These are phyloP conservation scores for Talaromyces sp. DNA, from an alignment of 2,329 filamentous ascomycete genomes.

Conservation along the genomic window DNA sequence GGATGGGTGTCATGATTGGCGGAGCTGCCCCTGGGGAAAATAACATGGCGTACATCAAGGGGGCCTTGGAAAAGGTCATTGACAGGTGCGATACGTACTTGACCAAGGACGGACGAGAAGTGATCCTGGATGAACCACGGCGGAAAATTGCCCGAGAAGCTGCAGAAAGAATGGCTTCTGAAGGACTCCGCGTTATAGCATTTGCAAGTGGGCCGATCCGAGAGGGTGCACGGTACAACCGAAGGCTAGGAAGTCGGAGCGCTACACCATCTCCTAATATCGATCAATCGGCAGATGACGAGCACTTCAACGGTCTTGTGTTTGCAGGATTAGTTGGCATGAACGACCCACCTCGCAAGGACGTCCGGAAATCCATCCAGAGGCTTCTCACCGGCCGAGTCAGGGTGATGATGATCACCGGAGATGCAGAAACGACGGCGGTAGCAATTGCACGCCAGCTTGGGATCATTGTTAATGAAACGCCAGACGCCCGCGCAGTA, in stretches of 20 bases:
- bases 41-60: conserved; percentile 92
- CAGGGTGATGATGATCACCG: conserved; percentile 98
- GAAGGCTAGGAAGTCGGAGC: conserved; percentile 49
- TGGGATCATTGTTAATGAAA: conserved; percentile 75
- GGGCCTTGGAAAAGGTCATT: conserved; percentile 81
- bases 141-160: conserved; percentile 71
- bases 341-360: conserved; percentile 90
- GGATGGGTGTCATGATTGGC: conserved; percentile 94
- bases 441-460: conserved; percentile 89
- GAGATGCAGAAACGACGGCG: conserved; percentile 90
- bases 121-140: conserved; percentile 72
- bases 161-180: conserved; percentile 78
- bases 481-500: conserved; percentile 57
- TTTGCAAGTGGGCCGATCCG: conserved; percentile 79
- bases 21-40: conserved; percentile 49
- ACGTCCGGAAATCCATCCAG: conserved; percentile 82
- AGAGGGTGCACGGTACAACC: conserved; percentile 40
- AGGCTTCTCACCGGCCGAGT: conserved; percentile 90
- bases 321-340: conserved; percentile 94
- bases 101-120: conserved; percentile 76
- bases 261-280: conserved; percentile 35
- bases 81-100: conserved; percentile 87
- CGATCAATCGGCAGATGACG: conserved; percentile 30
- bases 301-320: conserved; percentile 73
- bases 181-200: conserved; percentile 83